Conservation (phyloP, 306 rosid species). For the Lablab purpureus region DNA sequence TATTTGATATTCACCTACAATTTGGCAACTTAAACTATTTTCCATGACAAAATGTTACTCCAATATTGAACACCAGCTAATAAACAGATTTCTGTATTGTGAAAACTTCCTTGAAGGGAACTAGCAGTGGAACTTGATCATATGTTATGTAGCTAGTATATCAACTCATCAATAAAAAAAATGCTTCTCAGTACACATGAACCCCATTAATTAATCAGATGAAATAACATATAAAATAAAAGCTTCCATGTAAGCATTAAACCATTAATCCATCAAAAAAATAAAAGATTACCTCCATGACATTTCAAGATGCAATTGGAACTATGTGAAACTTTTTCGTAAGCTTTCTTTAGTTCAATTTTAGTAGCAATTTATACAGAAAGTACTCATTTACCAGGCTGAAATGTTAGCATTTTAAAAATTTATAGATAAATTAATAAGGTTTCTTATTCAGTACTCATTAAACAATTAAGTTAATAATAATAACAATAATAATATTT, state of each 20-base stretch:
- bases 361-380: neutral
- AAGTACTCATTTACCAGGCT: constrained; percentile 27
- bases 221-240: constrained; percentile 29
- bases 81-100: constrained; percentile 21
- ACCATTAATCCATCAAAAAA: constrained; percentile 20
- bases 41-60: constrained; percentile 27
- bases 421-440: neutral
- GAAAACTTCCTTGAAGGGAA: constrained; percentile 19
- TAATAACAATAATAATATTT: neutral
- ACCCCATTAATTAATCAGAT: neutral
- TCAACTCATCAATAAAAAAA: constrained; percentile 8
- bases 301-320: constrained; percentile 12
- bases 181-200: constrained; percentile 1
- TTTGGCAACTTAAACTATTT: constrained; percentile 29
- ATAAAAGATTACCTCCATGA: neutral
- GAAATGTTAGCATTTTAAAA: constrained; percentile 4
- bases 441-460: constrained; percentile 4
- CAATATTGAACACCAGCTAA: constrained; percentile 26
- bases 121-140: neutral
- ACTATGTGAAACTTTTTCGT: neutral
- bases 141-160: constrained; percentile 4
- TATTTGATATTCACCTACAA: no score
- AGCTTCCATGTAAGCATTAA: constrained; percentile 1
- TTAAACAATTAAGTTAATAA: constrained; percentile 6
- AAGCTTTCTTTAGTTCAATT: constrained; percentile 18